Conservation (phyloP, 1,139 yeast genomes). For the Yamadazyma jaroonii region DNA sequence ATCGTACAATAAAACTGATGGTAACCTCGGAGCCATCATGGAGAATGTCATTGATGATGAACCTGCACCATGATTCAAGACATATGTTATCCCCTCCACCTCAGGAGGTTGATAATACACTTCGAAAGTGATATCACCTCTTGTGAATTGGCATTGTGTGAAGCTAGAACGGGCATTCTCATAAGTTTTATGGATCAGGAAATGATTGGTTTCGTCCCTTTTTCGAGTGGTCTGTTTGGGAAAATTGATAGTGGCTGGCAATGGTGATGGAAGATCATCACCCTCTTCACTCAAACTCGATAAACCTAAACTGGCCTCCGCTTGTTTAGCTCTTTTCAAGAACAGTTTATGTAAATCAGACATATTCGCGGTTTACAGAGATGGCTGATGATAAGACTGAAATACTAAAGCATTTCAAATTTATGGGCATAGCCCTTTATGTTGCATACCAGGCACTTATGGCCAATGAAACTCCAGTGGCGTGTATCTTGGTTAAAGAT, state of each 20-base stretch:
- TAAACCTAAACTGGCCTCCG: conserved; percentile 38
- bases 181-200: conserved; percentile 19
- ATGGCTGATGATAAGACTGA: conserved; percentile 1
- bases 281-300: conserved; percentile 28
- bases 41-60: conserved; percentile 83
- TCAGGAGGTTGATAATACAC: conserved; percentile 61
- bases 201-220: conserved; percentile 15
- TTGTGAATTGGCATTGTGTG: not conserved
- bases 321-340: conserved; percentile 35
- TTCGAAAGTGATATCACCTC: conserved; percentile 31
- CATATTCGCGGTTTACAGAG: conserved; percentile 20
- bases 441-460: conserved; percentile 41
- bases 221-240: not conserved
- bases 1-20: conserved; percentile 67
- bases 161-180: conserved; percentile 1
- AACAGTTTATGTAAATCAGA: conserved; percentile 43
- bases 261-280: conserved; percentile 6
- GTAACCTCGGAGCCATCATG: conserved; percentile 31
- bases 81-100: conserved; percentile 51
- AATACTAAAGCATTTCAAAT: conserved; percentile 21
- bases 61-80: conserved; percentile 95
- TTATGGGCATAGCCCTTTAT: conserved; percentile 39
- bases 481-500: conserved; percentile 53
- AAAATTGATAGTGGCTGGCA: not conserved
- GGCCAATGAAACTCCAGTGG: conserved; percentile 75